These are phyloP conservation scores for Amanita jacksonii DNA, from an alignment of 768 basidiomycete genomes.

Conservation along the genomic window DNA sequence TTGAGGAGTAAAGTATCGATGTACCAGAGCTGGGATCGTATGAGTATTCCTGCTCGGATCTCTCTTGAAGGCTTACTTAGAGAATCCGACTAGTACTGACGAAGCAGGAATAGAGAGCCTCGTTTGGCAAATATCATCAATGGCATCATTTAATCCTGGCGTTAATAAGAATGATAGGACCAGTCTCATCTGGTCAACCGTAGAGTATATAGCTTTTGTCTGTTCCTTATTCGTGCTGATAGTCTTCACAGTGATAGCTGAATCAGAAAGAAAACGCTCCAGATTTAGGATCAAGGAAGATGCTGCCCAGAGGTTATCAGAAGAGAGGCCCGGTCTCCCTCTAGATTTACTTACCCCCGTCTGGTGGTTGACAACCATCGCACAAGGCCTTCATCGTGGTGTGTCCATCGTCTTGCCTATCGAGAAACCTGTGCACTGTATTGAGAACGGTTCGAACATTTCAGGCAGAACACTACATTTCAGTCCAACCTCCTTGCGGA, in stretches of 20 bases:
- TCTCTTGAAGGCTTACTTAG: constrained; percentile 29
- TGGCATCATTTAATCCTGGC: constrained; percentile 56
- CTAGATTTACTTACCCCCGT: constrained; percentile 7
- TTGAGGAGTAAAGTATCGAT: constrained; percentile 31
- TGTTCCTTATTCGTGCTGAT: constrained; percentile 38
- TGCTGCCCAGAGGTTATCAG: constrained; percentile 21
- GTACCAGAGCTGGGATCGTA: constrained; percentile 25
- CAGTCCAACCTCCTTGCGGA: constrained; percentile 61
- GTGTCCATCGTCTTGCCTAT: constrained; percentile 1
- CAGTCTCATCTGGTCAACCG: constrained; percentile 45
- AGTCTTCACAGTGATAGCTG: constrained; percentile 39
- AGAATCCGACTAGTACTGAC: constrained; percentile 32
- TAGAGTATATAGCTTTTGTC: constrained; percentile 31
- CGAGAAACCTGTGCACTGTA: constrained; percentile 13
- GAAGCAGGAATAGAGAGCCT: constrained; percentile 42
- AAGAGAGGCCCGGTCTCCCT: neutral
- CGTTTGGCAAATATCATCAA: constrained; percentile 57
- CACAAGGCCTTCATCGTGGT: constrained; percentile 5
- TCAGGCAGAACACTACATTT: constrained; percentile 37
- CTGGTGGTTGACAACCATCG: constrained; percentile 6
- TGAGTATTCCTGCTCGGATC: neutral
- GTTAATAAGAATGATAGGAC: constrained; percentile 60
- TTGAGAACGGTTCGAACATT: neutral
- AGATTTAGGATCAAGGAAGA: constrained; percentile 41
- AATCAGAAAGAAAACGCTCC: constrained; percentile 41